These are phyloP conservation scores for Lepidium sativum DNA, from an alignment of 345 rosid genomes.

Conservation along the genomic window DNA sequence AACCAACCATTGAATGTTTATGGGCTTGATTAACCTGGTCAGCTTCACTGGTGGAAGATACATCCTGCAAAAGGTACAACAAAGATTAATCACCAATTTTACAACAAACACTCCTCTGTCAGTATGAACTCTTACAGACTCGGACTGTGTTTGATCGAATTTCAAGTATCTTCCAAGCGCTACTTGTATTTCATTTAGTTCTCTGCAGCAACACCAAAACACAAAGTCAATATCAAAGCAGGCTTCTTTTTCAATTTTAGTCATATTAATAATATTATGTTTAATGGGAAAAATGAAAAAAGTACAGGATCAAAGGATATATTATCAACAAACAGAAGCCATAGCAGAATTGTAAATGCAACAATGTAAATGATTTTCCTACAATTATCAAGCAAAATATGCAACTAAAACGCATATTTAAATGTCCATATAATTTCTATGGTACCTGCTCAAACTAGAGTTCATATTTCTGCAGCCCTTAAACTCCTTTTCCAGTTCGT, in stretches of 20 bases:
- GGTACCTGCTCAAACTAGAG: constrained; percentile 56
- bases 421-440: background rate
- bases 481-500: constrained; percentile 44
- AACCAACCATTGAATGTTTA: constrained; percentile 43
- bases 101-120: constrained; percentile 9
- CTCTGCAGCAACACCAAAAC: constrained; percentile 40
- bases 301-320: background rate
- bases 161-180: constrained; percentile 40
- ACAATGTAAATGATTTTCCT: constrained; percentile 4
- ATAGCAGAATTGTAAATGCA: constrained; percentile 4
- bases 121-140: constrained; percentile 44
- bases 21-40: constrained; percentile 36
- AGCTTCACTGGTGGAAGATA: constrained; percentile 30
- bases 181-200: constrained; percentile 52
- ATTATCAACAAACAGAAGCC: constrained; percentile 1
- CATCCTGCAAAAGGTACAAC: constrained; percentile 37
- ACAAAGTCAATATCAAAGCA: constrained; percentile 4
- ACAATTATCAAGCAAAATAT: background rate
- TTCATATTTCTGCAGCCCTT: constrained; percentile 60
- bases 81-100: constrained; percentile 12
- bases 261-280: background rate
- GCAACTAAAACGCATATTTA: background rate
- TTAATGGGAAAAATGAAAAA: background rate
- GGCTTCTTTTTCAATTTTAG: background rate
- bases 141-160: constrained; percentile 30